Evolutionary conservation across 768 basidiomycete genomes (phyloP), one percentile per base, ranked within the genome.

Genomic region (Tricholoma furcatifolium): DNA sequence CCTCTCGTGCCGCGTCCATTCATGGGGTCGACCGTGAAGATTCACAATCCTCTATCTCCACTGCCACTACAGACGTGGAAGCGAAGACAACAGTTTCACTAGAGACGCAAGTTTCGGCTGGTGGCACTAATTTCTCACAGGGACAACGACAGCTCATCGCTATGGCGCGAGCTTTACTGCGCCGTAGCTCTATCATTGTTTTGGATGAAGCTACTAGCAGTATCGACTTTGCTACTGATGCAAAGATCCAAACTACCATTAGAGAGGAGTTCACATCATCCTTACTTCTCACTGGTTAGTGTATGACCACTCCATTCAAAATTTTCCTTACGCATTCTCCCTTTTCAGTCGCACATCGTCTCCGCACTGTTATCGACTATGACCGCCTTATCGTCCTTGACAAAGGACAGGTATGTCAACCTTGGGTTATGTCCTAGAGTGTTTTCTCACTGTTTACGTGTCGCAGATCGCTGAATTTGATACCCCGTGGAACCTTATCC

Each of bases 111-210:
- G 87, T 96, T 9, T 91, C 91, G 0, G 78, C 90, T 1, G 93
- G 93, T 0, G 93, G 93, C 0, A 77, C 84, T 30, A 96, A 97
- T 71, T 95, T 97, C 68, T 94, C 91, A 1, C 91, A 93, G 53
- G 94, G 95, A 10, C 93, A 98, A 65, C 69, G 93, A 10, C 94
- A 98, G 62, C 71, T 93, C 15, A 88, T 93, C 47, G 87, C 90
- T 1, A 87, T 93, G 87, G 91, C 91, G 0, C 79, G 91, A 6
- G 90, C 91, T 0, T 71, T 93, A 17, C 73, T 92, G 24, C 74
- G 88, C 15, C 78, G 81, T 6, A 89, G 84, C 61, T 71, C 84
- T 12, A 82, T 93, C 57, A 84, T 93, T 47, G 80, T 93, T 12
- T 71, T 92, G 35, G 91, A 91, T 57, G 90, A 92, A 60, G 91